phyloP scores from a whole-genome alignment of 1,139 yeast species.

The Hyphopichia wangnamkhiaoensis region DNA sequence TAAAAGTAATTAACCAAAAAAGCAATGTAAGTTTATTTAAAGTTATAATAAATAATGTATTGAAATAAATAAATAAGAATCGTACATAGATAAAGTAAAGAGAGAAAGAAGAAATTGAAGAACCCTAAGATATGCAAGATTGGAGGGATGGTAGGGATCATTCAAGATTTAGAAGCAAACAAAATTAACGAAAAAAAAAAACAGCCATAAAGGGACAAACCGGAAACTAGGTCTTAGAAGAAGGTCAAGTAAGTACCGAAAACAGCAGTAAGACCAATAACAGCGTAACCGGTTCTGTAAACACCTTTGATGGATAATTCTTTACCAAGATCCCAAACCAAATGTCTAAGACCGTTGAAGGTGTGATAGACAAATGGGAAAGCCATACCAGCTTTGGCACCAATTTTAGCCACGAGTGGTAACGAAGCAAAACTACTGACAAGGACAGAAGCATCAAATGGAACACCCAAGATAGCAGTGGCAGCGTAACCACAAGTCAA shows the following conservation, averaged over 20 bases:
- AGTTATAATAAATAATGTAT: too few species aligned
- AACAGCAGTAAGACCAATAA: slow-evolving; percentile 69
- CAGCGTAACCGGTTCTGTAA: slow-evolving; percentile 87
- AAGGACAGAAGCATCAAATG: slow-evolving; percentile 63
- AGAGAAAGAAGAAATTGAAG: too few species aligned
- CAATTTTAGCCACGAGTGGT: slow-evolving; percentile 63
- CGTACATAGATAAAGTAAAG: too few species aligned
- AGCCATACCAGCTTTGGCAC: slow-evolving; percentile 68
- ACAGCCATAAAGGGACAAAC: too few species aligned
- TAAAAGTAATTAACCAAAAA: too few species aligned
- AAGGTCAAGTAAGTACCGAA: slow-evolving; percentile 60
- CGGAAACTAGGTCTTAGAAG: too few species aligned
- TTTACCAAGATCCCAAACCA: slow-evolving; percentile 86
- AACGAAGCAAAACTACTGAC: slow-evolving; percentile 56
- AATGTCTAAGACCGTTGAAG: slow-evolving; percentile 87
- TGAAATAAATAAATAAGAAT: too few species aligned
- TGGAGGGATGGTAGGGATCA: too few species aligned
- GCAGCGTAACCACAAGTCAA: slow-evolving; percentile 76
- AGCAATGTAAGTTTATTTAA: too few species aligned
- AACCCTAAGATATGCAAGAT: too few species aligned
- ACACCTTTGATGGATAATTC: slow-evolving; percentile 84
- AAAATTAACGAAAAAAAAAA: too few species aligned
- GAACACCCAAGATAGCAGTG: slow-evolving; percentile 61
- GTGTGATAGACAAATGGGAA: slow-evolving; percentile 87
- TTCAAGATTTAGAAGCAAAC: too few species aligned